These are phyloP conservation scores for Xylaria sp. DNA, from an alignment of 2,329 filamentous ascomycete species.

Conservation along the genomic window DNA sequence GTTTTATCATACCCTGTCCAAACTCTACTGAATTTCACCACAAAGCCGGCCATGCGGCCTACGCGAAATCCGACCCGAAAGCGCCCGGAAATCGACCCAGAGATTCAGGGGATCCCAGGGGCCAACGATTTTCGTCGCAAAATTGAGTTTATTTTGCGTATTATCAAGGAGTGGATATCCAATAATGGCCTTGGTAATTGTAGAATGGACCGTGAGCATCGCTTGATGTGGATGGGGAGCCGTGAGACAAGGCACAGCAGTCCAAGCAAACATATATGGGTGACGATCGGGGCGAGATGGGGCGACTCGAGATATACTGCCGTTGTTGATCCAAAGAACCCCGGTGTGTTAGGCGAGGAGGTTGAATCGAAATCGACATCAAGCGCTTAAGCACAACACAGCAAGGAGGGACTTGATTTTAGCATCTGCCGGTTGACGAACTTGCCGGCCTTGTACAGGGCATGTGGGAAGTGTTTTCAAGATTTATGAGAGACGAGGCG, in stretches of 20 bases:
- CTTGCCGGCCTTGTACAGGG: neutral
- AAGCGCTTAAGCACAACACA: constrained; percentile 4
- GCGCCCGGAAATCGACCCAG: constrained; percentile 64
- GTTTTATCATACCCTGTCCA: constrained; percentile 75
- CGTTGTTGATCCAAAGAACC: constrained; percentile 60
- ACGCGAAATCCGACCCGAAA: constrained; percentile 52
- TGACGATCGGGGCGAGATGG: constrained; percentile 67
- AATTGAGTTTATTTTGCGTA: constrained; percentile 71
- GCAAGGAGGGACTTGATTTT: neutral
- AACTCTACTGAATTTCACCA: constrained; percentile 71
- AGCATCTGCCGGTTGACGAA: neutral
- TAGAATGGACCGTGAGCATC: constrained; percentile 59
- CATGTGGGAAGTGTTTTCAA: neutral
- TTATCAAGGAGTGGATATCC: constrained; percentile 72
- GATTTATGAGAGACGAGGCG: constrained; percentile 30
- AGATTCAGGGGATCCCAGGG: constrained; percentile 67
- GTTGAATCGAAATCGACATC: constrained; percentile 49
- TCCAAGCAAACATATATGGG: constrained; percentile 70
- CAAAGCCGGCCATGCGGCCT: constrained; percentile 52
- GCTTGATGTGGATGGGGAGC: constrained; percentile 63
- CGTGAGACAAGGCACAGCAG: constrained; percentile 60
- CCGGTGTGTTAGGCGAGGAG: constrained; percentile 60
- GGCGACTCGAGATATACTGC: constrained; percentile 63
- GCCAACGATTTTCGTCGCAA: constrained; percentile 77
- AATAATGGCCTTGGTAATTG: constrained; percentile 74